Conservation (phyloP, 2,329 filamentous ascomycete genomes). For the Pestalotiopsis sp. region DNA sequence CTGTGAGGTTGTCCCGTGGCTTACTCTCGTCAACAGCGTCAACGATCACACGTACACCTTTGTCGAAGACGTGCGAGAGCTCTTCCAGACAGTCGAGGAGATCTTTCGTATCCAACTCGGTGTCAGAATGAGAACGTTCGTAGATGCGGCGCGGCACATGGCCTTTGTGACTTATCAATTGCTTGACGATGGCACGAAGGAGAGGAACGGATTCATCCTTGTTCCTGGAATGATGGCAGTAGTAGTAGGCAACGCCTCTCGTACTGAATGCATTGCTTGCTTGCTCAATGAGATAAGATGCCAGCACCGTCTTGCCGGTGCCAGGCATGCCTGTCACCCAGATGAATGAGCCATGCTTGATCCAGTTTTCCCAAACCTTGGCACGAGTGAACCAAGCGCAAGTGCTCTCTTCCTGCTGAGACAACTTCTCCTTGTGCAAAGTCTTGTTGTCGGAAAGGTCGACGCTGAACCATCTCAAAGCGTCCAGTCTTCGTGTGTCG, state of each 20-base stretch:
- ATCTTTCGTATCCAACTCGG: constrained; percentile 16
- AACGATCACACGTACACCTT: constrained; percentile 26
- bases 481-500: not conserved
- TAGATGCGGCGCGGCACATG: constrained; percentile 22
- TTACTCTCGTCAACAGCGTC: constrained; percentile 35
- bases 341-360: constrained; percentile 12
- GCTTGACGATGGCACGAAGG: constrained; percentile 26
- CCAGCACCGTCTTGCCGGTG: constrained; percentile 31
- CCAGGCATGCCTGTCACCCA: constrained; percentile 26
- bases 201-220: constrained; percentile 31
- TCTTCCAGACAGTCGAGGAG: constrained; percentile 23
- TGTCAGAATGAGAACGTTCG: constrained; percentile 9
- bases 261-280: constrained; percentile 18
- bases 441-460: not conserved
- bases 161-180: constrained; percentile 24
- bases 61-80: constrained; percentile 21
- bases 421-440: constrained; percentile 4
- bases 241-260: constrained; percentile 30
- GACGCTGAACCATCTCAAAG: not conserved
- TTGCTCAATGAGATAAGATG: constrained; percentile 29
- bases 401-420: constrained; percentile 3
- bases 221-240: constrained; percentile 29
- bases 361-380: not conserved
- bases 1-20: constrained; percentile 21
- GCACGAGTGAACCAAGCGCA: constrained; percentile 6